phyloP scores from a whole-genome alignment of 2,329 filamentous ascomycete genomes.

The Geosmithia flava region DNA sequence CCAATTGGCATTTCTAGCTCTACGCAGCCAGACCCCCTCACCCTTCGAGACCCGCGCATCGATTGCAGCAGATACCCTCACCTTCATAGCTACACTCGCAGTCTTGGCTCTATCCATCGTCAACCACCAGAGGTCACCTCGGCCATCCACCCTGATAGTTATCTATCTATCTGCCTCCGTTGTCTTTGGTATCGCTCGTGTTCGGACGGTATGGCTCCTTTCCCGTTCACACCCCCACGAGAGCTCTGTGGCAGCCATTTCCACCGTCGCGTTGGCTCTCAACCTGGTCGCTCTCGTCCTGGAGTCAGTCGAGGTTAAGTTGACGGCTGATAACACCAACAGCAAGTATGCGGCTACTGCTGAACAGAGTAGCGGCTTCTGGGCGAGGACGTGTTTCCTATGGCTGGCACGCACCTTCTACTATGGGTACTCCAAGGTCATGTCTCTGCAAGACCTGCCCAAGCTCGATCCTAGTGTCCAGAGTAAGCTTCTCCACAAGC shows the following conservation, averaged over 20 bases:
- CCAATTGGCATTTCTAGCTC: not conserved
- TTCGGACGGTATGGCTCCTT: constrained; percentile 27
- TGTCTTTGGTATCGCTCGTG: constrained; percentile 29
- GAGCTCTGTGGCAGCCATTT: constrained; percentile 18
- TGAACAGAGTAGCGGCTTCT: constrained; percentile 15
- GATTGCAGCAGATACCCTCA: constrained; percentile 4
- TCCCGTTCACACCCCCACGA: too few species aligned
- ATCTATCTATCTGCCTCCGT: constrained; percentile 30
- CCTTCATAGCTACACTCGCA: constrained; percentile 6
- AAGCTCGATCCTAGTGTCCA: constrained; percentile 9
- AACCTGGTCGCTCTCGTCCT: constrained; percentile 29
- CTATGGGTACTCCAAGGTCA: constrained; percentile 8
- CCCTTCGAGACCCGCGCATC: constrained; percentile 1
- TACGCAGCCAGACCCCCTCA: constrained; percentile 2
- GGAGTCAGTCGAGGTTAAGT: constrained; percentile 28
- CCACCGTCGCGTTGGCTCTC: constrained; percentile 26
- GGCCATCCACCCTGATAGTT: constrained; percentile 32
- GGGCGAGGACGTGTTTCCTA: constrained; percentile 28
- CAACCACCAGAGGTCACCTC: constrained; percentile 29
- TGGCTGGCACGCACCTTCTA: constrained; percentile 39
- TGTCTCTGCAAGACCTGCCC: constrained; percentile 15
- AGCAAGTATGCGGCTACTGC: not conserved
- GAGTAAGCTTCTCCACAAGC: constrained; percentile 6
- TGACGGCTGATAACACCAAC: constrained; percentile 7
- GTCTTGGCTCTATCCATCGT: constrained; percentile 28